These are phyloP conservation scores for Entophlyctis luteolus DNA, from an alignment of 192 early-diverging fungal species.

Conservation along the genomic window DNA sequence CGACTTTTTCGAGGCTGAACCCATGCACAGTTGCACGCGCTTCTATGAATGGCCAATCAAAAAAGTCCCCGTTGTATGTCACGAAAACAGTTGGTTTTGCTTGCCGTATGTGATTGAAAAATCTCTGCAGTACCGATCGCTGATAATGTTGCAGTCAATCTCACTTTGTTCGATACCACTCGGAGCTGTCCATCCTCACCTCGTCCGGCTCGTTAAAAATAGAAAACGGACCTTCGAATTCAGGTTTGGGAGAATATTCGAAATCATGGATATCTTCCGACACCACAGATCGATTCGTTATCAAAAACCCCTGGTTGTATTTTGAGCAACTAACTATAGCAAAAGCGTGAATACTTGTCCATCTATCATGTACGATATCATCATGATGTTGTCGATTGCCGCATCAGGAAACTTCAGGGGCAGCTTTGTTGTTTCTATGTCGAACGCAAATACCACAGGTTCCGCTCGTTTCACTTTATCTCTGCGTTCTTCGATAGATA, in stretches of 20 bases:
- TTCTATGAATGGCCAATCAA: conserved; percentile 98
- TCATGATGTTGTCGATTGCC: conserved; percentile 88
- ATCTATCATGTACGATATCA: conserved; percentile 99
- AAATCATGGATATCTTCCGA: conserved; percentile 95
- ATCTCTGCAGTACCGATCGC: conserved; percentile 68
- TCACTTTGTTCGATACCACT: neutral
- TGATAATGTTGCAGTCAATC: conserved; percentile 28
- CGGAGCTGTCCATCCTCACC: conserved; percentile 34
- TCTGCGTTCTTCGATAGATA: conserved; percentile 59
- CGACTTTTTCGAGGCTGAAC: conserved; percentile 75
- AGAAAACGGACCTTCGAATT: conserved; percentile 89
- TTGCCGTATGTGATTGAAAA: conserved; percentile 87
- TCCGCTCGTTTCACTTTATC: conserved; percentile 92
- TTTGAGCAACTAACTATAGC: neutral
- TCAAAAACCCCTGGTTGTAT: conserved; percentile 75
- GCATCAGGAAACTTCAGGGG: conserved; percentile 98
- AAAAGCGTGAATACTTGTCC: conserved; percentile 66
- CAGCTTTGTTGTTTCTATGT: conserved; percentile 97
- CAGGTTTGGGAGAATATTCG: conserved; percentile 94
- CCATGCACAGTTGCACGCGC: conserved; percentile 74
- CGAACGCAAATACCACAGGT: conserved; percentile 90
- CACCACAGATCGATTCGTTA: conserved; percentile 96
- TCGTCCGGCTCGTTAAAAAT: conserved; percentile 95
- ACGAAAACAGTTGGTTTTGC: conserved; percentile 82
- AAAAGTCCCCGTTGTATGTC: conserved; percentile 98